phyloP scores from a whole-genome alignment of 2,329 filamentous ascomycete genomes.

The Coniella lustricola region DNA sequence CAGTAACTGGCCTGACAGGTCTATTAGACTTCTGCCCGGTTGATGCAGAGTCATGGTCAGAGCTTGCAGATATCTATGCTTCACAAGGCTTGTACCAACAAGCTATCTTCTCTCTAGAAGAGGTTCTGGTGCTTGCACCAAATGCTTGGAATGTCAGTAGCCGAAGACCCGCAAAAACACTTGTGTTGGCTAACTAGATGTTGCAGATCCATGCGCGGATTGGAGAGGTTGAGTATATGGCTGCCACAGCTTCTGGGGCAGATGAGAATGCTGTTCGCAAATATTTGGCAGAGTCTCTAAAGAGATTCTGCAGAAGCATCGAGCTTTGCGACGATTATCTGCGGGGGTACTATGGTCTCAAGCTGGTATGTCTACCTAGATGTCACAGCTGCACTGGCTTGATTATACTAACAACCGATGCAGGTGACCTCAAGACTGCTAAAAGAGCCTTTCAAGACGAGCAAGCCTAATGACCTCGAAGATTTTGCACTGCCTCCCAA shows the following conservation, averaged over 20 bases:
- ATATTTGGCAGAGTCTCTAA: slow-evolving; percentile 64
- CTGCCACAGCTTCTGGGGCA: slow-evolving; percentile 37
- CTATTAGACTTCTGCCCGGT: slow-evolving; percentile 80
- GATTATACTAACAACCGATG: slow-evolving; percentile 21
- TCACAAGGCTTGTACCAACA: slow-evolving; percentile 72
- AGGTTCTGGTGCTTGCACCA: slow-evolving; percentile 77
- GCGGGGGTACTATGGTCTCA: slow-evolving; percentile 86
- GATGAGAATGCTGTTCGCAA: slow-evolving; percentile 36
- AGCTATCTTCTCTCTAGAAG: slow-evolving; percentile 82
- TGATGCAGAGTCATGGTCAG: slow-evolving; percentile 89
- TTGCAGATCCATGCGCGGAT: slow-evolving; percentile 74
- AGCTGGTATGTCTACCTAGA: slow-evolving; percentile 49
- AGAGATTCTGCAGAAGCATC: slow-evolving; percentile 82
- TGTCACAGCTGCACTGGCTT: background rate
- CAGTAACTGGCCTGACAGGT: slow-evolving; percentile 64
- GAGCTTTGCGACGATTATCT: slow-evolving; percentile 92
- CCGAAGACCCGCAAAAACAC: slow-evolving; percentile 19
- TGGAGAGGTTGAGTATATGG: slow-evolving; percentile 76
- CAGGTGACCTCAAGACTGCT: slow-evolving; percentile 47
- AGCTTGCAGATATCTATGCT: slow-evolving; percentile 82
- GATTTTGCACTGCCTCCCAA: slow-evolving; percentile 48
- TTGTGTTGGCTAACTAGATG: background rate
- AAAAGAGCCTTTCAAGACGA: slow-evolving; percentile 32
- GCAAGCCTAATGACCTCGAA: slow-evolving; percentile 41
- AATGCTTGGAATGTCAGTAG: slow-evolving; percentile 87